Evolutionary conservation across 495 filamentous ascomycete genomes (phyloP).

Genomic region (Neurospora tetraspora): DNA sequence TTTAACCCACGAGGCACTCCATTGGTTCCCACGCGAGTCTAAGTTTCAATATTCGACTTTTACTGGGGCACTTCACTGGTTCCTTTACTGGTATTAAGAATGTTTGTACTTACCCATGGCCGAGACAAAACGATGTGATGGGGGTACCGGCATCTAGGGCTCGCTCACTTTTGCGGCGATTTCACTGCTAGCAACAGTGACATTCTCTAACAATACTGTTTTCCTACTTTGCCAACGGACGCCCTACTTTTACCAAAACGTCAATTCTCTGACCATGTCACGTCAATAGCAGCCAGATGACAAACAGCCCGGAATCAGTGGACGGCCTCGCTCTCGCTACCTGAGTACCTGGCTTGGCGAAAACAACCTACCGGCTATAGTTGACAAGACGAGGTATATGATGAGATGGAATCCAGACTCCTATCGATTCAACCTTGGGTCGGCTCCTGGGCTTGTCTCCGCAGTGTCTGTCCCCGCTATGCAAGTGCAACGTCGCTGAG

Average conservation of each 20-base stretch:
- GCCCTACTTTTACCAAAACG: background rate
- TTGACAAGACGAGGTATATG: background rate
- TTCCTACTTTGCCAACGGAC: background rate
- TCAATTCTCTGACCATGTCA: background rate
- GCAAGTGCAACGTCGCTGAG: background rate
- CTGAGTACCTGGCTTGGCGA: background rate
- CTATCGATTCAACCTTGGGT: background rate
- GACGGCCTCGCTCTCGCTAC: background rate
- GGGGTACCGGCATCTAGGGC: background rate
- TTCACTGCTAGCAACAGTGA: background rate
- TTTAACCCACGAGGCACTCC: background rate
- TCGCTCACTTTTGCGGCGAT: background rate
- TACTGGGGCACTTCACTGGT: background rate
- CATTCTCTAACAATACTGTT: background rate
- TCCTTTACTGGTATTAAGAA: background rate
- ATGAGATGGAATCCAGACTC: background rate
- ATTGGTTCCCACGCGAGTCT: background rate
- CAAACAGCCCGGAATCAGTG: background rate
- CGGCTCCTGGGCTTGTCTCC: background rate
- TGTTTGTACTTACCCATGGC: background rate
- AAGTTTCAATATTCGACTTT: background rate
- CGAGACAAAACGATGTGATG: background rate
- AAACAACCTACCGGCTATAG: background rate
- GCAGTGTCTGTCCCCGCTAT: background rate
- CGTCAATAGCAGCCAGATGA: background rate